These are phyloP conservation scores for Boletus eberwhitei DNA, from an alignment of 768 basidiomycete species.

Conservation along the genomic window DNA sequence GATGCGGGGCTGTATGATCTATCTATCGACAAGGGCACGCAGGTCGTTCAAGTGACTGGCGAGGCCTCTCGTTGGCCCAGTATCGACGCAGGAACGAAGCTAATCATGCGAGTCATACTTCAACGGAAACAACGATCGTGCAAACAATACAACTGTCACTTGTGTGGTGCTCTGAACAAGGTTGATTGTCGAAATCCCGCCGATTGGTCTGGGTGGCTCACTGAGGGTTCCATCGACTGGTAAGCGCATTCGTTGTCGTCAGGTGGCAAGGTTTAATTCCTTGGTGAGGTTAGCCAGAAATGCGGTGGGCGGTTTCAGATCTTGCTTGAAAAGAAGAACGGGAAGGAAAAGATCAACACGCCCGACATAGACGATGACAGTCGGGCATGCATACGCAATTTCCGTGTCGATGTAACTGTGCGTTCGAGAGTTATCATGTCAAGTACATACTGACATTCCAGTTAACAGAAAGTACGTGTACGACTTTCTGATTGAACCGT, in stretches of 20 bases:
- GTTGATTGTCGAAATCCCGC: conserved; percentile 10
- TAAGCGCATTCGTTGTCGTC: background rate
- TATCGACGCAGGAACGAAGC: conserved; percentile 24
- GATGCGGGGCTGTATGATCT: conserved; percentile 24
- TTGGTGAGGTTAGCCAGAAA: conserved; percentile 2
- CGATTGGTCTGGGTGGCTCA: conserved; percentile 21
- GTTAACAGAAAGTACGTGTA: conserved; percentile 19
- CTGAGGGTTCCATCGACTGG: conserved; percentile 24
- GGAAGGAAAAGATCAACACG: background rate
- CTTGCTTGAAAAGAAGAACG: conserved; percentile 16
- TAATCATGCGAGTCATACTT: conserved; percentile 25
- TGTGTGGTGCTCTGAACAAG: conserved; percentile 21
- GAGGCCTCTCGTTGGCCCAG: conserved; percentile 22
- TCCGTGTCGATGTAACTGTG: conserved; percentile 22
- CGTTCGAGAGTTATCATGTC: background rate
- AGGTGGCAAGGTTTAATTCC: background rate
- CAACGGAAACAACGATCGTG: conserved; percentile 14
- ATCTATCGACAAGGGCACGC: conserved; percentile 21
- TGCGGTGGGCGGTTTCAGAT: conserved; percentile 26
- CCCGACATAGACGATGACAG: conserved; percentile 15
- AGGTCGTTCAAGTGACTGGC: conserved; percentile 20
- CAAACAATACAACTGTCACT: conserved; percentile 12
- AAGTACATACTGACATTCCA: background rate
- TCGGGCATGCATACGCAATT: conserved; percentile 25
- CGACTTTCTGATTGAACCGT: background rate